Evolutionary conservation across 2,329 filamentous ascomycete genomes (phyloP).

Genomic region (Trichoderma sp.): DNA sequence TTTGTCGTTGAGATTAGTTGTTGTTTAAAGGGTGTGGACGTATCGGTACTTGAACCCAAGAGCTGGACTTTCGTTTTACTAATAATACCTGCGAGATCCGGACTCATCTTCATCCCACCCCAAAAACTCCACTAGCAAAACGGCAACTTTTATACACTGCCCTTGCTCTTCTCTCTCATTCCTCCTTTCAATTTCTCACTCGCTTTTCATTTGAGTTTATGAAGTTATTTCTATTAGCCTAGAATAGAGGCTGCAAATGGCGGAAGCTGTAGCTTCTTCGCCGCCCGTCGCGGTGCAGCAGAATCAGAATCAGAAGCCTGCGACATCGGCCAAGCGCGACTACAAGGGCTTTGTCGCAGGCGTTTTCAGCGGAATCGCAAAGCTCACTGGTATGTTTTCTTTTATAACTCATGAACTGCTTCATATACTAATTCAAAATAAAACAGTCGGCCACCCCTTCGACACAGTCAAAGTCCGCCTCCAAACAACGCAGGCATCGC

Average conservation of each 20-base stretch:
- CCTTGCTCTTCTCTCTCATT: neutral
- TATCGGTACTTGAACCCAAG: neutral
- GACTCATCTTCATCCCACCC: neutral
- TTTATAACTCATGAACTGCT: neutral
- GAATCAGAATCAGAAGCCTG: neutral
- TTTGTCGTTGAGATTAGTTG: neutral
- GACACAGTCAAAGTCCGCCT: slow-evolving; percentile 96
- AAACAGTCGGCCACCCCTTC: slow-evolving; percentile 68
- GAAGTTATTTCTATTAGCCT: too few species aligned
- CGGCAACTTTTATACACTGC: neutral
- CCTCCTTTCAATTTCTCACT: neutral
- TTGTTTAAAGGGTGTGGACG: neutral
- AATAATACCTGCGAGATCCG: neutral
- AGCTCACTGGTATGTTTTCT: slow-evolving; percentile 66
- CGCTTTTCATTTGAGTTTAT: neutral
- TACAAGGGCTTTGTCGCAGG: slow-evolving; percentile 98
- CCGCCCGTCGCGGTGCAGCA: neutral
- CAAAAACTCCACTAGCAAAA: neutral
- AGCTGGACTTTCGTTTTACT: neutral
- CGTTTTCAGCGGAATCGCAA: slow-evolving; percentile 92
- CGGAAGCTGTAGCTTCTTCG: slow-evolving; percentile 2
- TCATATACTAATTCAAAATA: neutral
- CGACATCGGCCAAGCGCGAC: slow-evolving; percentile 39
- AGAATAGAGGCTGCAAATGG: neutral
- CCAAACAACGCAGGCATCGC: slow-evolving; percentile 74